Evolutionary conservation across 495 filamentous ascomycete species (phyloP), one percentile per base, ranked within the genome.

Genomic region (Podospora conica): DNA sequence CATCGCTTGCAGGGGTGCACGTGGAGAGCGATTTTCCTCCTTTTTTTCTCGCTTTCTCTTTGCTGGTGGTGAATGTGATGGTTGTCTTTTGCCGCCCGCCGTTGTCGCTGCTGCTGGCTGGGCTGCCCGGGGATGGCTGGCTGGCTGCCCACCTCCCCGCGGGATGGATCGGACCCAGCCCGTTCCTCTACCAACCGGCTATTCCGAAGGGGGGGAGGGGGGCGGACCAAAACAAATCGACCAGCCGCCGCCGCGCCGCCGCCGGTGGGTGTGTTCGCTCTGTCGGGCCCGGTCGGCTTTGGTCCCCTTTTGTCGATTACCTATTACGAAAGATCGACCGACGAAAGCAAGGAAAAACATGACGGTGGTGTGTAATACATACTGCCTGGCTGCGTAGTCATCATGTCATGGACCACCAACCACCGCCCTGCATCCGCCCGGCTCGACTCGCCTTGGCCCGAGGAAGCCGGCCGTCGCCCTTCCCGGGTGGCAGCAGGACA

Each of bases 11-110:
- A 57, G 55, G 55, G 55, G 55, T 57, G 55, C 55, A 57, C 55
- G 23, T 57, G 55, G 55, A 57, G 55, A 57, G 55, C 55, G 55
- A 57, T 57, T 57, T 57, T 57, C 25, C 22, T 57, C 11, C 21
- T 18, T 23, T 27, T 57, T 57, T 24, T 25, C 10, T 25, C n/a
- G n/a, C n/a, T n/a, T 21, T 25, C 22, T 9, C 11, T 6, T 6
- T 23, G 54, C 11, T 21, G 23, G 54, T 21, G 23, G n/a, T 21
- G 20, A n/a, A n/a, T n/a, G n/a, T n/a, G n/a, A n/a, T n/a, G n/a
- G n/a, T n/a, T n/a, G n/a, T n/a, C n/a, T n/a, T n/a, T n/a, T n/a
- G n/a, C n/a, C n/a, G n/a, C n/a, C 20, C 0, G 55, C 55, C 25
- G 55, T n/a, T 57, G 55, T 25, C 21, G 55, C 11, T 27, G 22